Percentiles rank a stretch among this genome's conserved stretches.
Conservation (phyloP, 2,329 filamentous ascomycete genomes). For the Hortaea sp. region DNA sequence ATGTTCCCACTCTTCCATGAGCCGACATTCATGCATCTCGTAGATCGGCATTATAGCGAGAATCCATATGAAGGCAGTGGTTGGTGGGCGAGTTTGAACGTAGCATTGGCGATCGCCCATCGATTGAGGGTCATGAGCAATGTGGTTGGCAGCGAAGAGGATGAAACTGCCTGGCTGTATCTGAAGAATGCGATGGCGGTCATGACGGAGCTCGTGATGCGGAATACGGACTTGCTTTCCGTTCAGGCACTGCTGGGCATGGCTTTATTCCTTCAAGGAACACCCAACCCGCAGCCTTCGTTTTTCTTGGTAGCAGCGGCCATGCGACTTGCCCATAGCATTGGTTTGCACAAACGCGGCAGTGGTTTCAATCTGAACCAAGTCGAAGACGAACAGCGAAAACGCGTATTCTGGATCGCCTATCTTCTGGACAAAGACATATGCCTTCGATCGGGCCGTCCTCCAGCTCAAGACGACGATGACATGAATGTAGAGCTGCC, state of each 20-base stretch:
- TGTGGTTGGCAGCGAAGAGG: conserved; percentile 78
- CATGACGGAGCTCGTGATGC: conserved; percentile 85
- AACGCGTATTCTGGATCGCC: conserved; percentile 67
- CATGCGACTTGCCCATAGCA: conserved; percentile 82
- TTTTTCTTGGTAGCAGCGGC: conserved; percentile 87
- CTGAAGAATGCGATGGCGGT: conserved; percentile 95
- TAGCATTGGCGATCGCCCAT: conserved; percentile 86
- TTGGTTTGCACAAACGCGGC: conserved; percentile 87
- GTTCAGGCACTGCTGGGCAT: conserved; percentile 91
- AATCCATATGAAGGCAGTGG: conserved; percentile 92
- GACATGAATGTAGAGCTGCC: conserved; percentile 95
- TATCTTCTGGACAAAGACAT: conserved; percentile 67
- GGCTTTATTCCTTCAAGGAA: conserved; percentile 88
- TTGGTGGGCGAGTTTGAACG: conserved; percentile 97
- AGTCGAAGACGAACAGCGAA: conserved; percentile 85
- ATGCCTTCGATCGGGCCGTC: conserved; percentile 60
- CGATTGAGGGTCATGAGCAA: conserved; percentile 92
- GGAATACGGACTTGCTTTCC: conserved; percentile 88
- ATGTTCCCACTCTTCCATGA: conserved; percentile 97
- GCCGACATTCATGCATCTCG: conserved; percentile 95
- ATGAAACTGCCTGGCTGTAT: conserved; percentile 89
- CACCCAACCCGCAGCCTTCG: conserved; percentile 88
- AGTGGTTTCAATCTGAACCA: conserved; percentile 88
- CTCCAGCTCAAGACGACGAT: conserved; percentile 63
- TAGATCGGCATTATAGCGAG: conserved; percentile 83